phyloP scores from a whole-genome alignment of 192 early-diverging fungal genomes.

The Entophlyctis luteolus region DNA sequence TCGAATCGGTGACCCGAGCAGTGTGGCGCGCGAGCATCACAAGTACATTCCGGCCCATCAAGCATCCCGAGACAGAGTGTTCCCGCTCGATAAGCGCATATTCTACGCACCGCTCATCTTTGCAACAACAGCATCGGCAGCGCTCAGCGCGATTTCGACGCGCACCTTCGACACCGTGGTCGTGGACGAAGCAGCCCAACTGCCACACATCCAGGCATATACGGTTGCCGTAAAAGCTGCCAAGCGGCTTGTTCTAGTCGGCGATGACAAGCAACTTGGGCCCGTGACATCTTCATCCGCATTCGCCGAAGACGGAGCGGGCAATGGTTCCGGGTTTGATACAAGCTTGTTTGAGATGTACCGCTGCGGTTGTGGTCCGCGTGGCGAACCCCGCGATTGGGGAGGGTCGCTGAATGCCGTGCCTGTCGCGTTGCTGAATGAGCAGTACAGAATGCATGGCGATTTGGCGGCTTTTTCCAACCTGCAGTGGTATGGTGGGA shows the following conservation, averaged over 20 bases:
- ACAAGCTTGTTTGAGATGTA: background rate
- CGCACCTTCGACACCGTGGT: slow-evolving; percentile 3
- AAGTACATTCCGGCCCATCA: background rate
- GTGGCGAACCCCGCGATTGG: background rate
- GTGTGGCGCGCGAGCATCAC: background rate
- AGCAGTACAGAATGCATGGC: slow-evolving; percentile 3
- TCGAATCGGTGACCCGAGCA: background rate
- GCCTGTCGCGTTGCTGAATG: background rate
- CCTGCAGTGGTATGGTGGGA: background rate
- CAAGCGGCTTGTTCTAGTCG: background rate
- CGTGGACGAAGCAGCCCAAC: slow-evolving; percentile 1
- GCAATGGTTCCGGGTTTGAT: background rate
- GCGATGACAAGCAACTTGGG: background rate
- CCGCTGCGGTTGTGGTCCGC: background rate
- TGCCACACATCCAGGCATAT: background rate
- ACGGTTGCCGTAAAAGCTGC: background rate
- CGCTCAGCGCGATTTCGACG: background rate
- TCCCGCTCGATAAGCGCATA: background rate
- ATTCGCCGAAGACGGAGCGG: background rate
- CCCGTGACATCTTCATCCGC: background rate
- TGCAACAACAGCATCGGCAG: background rate
- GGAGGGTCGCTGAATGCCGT: background rate
- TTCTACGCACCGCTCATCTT: background rate
- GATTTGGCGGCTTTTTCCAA: background rate
- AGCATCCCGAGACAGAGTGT: background rate